A percentile compares a stretch with the other conserved stretches of the same genome.
phyloP scores from a whole-genome alignment of 2,329 filamentous ascomycete species.

The Mycosphaerella sp. region DNA sequence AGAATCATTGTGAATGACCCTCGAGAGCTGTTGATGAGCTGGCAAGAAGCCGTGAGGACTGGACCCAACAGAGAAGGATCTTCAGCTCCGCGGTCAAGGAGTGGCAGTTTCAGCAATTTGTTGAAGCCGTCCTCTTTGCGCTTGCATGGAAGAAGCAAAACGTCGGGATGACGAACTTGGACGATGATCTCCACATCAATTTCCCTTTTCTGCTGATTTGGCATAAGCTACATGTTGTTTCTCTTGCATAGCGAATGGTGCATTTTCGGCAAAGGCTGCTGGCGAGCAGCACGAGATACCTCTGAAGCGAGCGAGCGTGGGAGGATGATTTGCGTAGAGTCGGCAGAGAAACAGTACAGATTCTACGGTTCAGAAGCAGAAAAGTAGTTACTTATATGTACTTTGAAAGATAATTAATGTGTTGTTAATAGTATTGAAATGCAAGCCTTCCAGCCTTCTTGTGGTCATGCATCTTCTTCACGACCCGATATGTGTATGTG shows the following conservation, averaged over 20 bases:
- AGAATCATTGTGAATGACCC: slow-evolving; percentile 4
- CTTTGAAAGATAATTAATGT: no score
- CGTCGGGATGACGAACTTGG: not conserved
- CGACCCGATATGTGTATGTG: no score
- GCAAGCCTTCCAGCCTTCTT: no score
- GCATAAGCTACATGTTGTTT: not conserved
- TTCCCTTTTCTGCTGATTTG: not conserved
- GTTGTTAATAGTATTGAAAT: no score
- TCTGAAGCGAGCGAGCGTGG: slow-evolving; percentile 11
- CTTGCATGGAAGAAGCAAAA: not conserved
- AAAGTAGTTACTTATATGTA: no score
- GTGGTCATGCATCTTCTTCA: no score
- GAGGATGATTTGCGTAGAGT: not conserved
- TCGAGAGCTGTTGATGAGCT: slow-evolving; percentile 6
- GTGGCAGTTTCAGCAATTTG: not conserved
- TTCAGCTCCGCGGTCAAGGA: not conserved
- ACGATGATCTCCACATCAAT: not conserved
- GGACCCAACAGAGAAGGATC: not conserved
- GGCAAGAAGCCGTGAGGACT: slow-evolving; percentile 2
- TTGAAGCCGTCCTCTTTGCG: not conserved
- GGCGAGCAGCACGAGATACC: slow-evolving; percentile 11
- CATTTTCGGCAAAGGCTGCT: not conserved
- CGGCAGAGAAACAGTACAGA: not conserved
- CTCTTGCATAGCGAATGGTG: slow-evolving; percentile 11
- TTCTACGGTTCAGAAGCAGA: not conserved